Evolutionary conservation across 768 basidiomycete species (phyloP), one percentile per base, ranked within the genome.

Genomic region (Hypholoma fasciculare): DNA sequence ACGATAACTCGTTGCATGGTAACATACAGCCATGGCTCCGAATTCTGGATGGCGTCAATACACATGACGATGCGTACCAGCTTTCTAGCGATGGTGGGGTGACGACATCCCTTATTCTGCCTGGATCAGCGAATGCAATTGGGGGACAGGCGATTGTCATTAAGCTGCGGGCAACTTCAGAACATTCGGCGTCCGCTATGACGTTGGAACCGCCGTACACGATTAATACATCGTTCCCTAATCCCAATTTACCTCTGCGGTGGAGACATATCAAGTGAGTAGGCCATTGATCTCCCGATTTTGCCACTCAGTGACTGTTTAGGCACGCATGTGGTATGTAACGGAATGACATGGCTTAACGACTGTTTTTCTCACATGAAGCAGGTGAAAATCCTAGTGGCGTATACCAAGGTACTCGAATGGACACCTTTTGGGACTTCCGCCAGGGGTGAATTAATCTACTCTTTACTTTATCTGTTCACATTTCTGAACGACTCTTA

Each of bases 261-360:
- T 91, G 88, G 86, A 77, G 91, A 56, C 87, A 93, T 67, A 88
- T 94, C 75, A 92, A 93, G 85, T 85, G 61, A 65, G 80, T 49
- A 16, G 39, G 43, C 48, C 52, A 3, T 23, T n/a, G 23, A 27
- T 9, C 13, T 16, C 12, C 23, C n/a, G 0, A n/a, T 26, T 12
- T n/a, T 27, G 39, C 16, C 9, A 40, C 52, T 60, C 3, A 52
- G 42, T 48, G n/a, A 23, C 43, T 49, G 0, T 11, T n/a, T 59
- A 84, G 83, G 63, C 83, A 85, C 66, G 82, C 83, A 30, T 85
- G 83, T 61, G 82, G 83, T 83, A 71, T 34, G 82, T 71, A 19
- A 16, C 0, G 8, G 7, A n/a, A 12, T 13, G 23, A 14, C 27
- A 44, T 38, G 19, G 11, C 13, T 42, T 38, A n/a, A 38, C 44